Base-by-base conservation (phyloP, 352 stramenopile genomes). In the Halophytophthora polymorphica region DNA sequence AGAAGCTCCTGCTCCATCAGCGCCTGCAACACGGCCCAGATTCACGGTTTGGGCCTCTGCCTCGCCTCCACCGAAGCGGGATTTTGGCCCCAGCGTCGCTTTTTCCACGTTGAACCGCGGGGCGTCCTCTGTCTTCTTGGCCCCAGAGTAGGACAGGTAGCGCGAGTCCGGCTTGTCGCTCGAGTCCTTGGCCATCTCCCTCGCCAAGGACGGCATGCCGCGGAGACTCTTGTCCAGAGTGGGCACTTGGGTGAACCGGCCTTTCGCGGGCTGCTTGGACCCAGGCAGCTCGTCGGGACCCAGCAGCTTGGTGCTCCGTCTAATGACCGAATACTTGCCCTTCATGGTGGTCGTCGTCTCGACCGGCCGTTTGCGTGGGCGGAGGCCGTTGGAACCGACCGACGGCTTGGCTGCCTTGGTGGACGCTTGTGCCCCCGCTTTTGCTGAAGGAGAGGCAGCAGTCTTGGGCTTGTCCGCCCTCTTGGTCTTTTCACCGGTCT, bases 301-400 rank as follows among this genome's bases (percentile, higher is more conserved):
- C 12, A 86, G 42, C 28, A 86, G 50, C 52, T 83, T 75, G 44
- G 68, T 86, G 28, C 72, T 66, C 10, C 75, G 67, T 19, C 72
- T 67, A 33, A 50, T 60, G 15, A 60, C 37, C 19, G 57, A 31
- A 50, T 69, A 71, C 15, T 74, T 83, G 1, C 64, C 72, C 36
- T 80, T 83, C 47, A 65, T 61, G 22, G 41, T 61, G 34, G 52
- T 64, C 14, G 56, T 55, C n/a, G 53, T 76, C 10, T 61, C 58
- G 10, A 78, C 50, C n/a, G 45, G 28, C 6, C 50, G 60, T 25
- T 65, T 65, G 17, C 42, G 61, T 33, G 64, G 58, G 21, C 69
- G 66, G 45, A 82, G 48, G 33, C 71, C 74, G 10, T 86, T 86
- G 13, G 71, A 82, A 25, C 66, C 71, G 46, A 45, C 42, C 8